Evolutionary conservation across 192 early-diverging fungal species (phyloP).

Genomic region (Dissophora ornata): DNA sequence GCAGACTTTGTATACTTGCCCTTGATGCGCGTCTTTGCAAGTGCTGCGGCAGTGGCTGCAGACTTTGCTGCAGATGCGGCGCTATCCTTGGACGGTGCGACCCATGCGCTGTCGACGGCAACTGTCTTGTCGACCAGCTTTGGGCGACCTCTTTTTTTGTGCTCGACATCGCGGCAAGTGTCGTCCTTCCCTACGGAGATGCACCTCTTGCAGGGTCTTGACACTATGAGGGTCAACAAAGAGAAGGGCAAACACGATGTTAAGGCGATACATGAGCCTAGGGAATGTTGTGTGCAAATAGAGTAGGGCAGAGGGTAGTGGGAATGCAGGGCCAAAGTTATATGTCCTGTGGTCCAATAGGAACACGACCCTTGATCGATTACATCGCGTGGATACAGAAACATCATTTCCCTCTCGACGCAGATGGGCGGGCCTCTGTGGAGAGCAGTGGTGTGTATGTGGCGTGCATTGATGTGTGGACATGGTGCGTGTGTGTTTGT

Average conservation of each 20-base stretch:
- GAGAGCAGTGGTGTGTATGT: too few species aligned
- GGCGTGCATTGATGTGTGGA: too few species aligned
- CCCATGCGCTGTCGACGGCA: slow-evolving; percentile 39
- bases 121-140: slow-evolving; percentile 72
- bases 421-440: too few species aligned
- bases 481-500: too few species aligned
- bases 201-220: slow-evolving; percentile 85
- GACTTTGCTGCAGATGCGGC: slow-evolving; percentile 24
- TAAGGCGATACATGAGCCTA: too few species aligned
- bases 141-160: slow-evolving; percentile 89
- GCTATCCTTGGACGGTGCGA: slow-evolving; percentile 27
- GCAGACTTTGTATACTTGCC: slow-evolving; percentile 41
- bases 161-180: slow-evolving; percentile 87
- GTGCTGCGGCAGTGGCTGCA: neutral
- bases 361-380: slow-evolving; percentile 33
- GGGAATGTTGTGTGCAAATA: too few species aligned
- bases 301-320: neutral
- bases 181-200: slow-evolving; percentile 76
- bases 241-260: neutral
- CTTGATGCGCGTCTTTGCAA: slow-evolving; percentile 33
- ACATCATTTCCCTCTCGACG: too few species aligned
- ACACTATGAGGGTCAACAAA: slow-evolving; percentile 50
- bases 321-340: slow-evolving; percentile 4
- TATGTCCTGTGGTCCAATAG: slow-evolving; percentile 25
- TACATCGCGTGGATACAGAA: slow-evolving; percentile 30